Evolutionary conservation across 1,139 yeast genomes (phyloP), one percentile per base, ranked within the genome.

Genomic region (Yamadazyma aaseri): DNA sequence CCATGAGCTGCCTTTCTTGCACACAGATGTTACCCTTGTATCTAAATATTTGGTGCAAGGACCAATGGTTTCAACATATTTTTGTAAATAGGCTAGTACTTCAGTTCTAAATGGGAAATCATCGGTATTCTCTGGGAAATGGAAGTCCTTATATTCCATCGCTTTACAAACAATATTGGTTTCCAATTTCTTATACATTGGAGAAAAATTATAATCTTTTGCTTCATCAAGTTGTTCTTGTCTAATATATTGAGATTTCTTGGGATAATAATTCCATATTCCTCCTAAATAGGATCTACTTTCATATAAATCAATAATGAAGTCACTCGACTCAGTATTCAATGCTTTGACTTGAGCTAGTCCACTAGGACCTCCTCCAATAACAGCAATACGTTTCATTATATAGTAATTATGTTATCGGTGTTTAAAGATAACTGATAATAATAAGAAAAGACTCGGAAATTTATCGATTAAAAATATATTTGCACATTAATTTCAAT

Each of bases 341-440:
- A 73, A 49, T 0, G 77, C 69, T 33, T 71, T 70, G 2, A 75
- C 76, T n/a, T 60, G 61, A 0, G 75, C 76, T 15, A 72, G 46
- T 0, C 79, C 80, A 3, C 66, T 55, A 1, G 77, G 76, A 0
- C 79, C 80, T 4, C 74, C 79, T 6, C 80, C 80, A 17, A 73
- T 60, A 7, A 74, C 56, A 3, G 76, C 76, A 23, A 69, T 40
- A 23, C 49, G 44, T 22, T 32, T 36, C n/a, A n/a, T 18, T n/a
- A n/a, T n/a, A n/a, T n/a, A n/a, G n/a, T n/a, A n/a, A n/a, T n/a
- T n/a, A n/a, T n/a, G n/a, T n/a, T n/a, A n/a, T n/a, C n/a, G n/a
- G n/a, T n/a, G n/a, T n/a, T n/a, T n/a, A n/a, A n/a, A n/a, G n/a
- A n/a, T n/a, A n/a, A n/a, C n/a, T n/a, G n/a, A n/a, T n/a, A n/a